Conservation (phyloP, 208 protist species). For the Crithidia acanthocephali region DNA sequence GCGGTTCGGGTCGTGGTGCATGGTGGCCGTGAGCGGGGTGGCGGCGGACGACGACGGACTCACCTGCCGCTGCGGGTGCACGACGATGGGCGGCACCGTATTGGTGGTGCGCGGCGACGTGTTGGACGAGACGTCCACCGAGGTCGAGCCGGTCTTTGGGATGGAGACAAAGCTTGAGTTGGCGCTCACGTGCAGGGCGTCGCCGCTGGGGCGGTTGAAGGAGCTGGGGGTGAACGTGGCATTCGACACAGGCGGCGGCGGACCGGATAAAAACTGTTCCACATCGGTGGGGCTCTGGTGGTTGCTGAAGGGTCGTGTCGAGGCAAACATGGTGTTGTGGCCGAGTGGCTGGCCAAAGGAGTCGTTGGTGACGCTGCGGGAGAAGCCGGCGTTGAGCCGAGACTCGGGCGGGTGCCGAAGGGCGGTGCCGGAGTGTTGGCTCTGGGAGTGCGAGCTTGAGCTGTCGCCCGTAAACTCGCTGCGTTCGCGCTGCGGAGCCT, state of each 20-base stretch:
- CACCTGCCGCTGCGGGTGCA: constrained; percentile 1
- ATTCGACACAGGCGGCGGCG: constrained; percentile 12
- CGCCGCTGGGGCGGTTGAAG: background rate
- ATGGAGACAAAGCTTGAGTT: constrained; percentile 41
- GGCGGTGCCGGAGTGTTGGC: background rate
- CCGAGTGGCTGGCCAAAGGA: constrained; percentile 45
- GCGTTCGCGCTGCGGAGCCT: background rate
- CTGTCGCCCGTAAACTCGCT: background rate
- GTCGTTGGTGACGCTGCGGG: constrained; percentile 35
- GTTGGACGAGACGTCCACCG: constrained; percentile 12
- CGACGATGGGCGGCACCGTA: constrained; percentile 1
- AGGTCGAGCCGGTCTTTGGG: constrained; percentile 7
- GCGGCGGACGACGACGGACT: background rate
- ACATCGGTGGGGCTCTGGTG: constrained; percentile 17
- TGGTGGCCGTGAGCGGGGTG: background rate
- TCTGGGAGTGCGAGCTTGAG: background rate
- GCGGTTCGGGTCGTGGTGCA: constrained; percentile 8
- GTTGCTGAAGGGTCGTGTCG: constrained; percentile 45
- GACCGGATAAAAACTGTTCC: constrained; percentile 47
- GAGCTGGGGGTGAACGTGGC: constrained; percentile 12
- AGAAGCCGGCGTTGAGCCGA: background rate
- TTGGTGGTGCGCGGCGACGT: constrained; percentile 2
- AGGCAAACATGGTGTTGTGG: constrained; percentile 35
- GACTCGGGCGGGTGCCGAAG: background rate
- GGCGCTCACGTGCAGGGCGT: constrained; percentile 20